Evolutionary conservation across 1,139 yeast genomes (phyloP).

Genomic region (Kodamaea fungicola): DNA sequence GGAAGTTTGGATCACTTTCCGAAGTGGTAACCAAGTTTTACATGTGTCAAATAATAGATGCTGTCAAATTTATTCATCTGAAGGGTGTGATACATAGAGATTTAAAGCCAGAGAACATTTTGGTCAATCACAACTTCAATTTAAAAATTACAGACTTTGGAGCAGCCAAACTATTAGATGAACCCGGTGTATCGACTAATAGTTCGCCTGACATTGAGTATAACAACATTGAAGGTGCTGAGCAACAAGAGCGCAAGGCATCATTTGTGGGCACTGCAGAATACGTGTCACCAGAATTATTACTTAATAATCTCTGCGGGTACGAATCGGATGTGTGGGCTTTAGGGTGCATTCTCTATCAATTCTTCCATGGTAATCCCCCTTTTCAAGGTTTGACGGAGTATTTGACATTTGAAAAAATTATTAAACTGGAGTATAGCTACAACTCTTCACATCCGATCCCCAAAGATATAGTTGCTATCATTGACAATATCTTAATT

Average conservation of each 20-base stretch:
- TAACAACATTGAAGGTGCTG: conserved; percentile 15
- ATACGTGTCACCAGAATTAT: conserved; percentile 89
- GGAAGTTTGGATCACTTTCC: conserved; percentile 53
- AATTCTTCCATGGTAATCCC: conserved; percentile 90
- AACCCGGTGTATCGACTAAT: conserved; percentile 8
- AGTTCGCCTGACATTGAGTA: conserved; percentile 29
- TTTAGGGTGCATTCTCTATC: conserved; percentile 87
- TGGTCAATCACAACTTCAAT: conserved; percentile 76
- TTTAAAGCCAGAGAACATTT: conserved; percentile 88
- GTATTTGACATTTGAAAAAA: conserved; percentile 89
- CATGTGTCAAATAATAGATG: conserved; percentile 77
- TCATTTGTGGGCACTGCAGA: conserved; percentile 63
- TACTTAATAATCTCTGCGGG: conserved; percentile 80
- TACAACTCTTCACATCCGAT: conserved; percentile 78
- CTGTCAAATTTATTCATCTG: conserved; percentile 78
- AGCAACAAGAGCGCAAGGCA: conserved; percentile 51
- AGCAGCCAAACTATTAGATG: conserved; percentile 77
- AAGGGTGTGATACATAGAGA: conserved; percentile 91
- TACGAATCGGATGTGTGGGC: conserved; percentile 96
- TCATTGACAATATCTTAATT: conserved; percentile 66
- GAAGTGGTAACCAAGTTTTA: conserved; percentile 52
- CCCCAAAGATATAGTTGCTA: conserved; percentile 55
- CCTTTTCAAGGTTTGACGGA: conserved; percentile 97
- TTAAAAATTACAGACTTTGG: conserved; percentile 97
- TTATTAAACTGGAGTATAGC: conserved; percentile 76